Conservation (phyloP, 2,329 filamentous ascomycete genomes). For the Bipolaris gigantea region DNA sequence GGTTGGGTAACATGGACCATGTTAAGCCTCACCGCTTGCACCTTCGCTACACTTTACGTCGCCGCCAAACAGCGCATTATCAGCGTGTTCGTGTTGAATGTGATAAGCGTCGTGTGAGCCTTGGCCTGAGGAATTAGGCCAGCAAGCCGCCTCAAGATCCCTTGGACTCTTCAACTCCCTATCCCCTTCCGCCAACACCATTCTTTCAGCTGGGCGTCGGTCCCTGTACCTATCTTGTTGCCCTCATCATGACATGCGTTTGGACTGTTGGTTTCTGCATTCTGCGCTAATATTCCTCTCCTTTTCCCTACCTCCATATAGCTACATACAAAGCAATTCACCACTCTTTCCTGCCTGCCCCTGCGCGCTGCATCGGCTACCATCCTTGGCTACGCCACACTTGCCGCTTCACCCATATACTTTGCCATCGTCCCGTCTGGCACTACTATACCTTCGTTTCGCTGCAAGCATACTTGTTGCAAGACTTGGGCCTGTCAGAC, state of each 20-base stretch:
- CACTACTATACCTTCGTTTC: constrained; percentile 28
- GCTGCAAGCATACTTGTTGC: constrained; percentile 9
- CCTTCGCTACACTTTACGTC: constrained; percentile 21
- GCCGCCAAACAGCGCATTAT: constrained; percentile 19
- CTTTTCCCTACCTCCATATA: constrained; percentile 18
- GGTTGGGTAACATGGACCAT: constrained; percentile 15
- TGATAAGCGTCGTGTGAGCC: constrained; percentile 20
- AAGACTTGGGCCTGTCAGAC: constrained; percentile 15
- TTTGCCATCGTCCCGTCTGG: constrained; percentile 24
- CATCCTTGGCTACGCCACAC: constrained; percentile 23
- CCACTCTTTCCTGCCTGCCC: constrained; percentile 22
- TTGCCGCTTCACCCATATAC: constrained; percentile 31
- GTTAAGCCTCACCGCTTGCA: constrained; percentile 20
- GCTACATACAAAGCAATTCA: constrained; percentile 29
- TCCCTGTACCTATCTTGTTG: constrained; percentile 24
- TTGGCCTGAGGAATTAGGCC: constrained; percentile 26
- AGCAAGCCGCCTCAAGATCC: constrained; percentile 28
- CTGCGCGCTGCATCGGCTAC: constrained; percentile 24
- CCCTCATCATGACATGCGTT: constrained; percentile 13
- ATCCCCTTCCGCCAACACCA: constrained; percentile 29
- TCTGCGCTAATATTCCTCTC: constrained; percentile 24
- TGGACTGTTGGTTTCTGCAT: constrained; percentile 14
- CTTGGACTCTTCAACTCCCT: constrained; percentile 21
- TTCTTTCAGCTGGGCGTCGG: constrained; percentile 6
- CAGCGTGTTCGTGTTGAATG: constrained; percentile 23